Conservation (phyloP, 352 stramenopile genomes). For the Thraustochytrium striatum region DNA sequence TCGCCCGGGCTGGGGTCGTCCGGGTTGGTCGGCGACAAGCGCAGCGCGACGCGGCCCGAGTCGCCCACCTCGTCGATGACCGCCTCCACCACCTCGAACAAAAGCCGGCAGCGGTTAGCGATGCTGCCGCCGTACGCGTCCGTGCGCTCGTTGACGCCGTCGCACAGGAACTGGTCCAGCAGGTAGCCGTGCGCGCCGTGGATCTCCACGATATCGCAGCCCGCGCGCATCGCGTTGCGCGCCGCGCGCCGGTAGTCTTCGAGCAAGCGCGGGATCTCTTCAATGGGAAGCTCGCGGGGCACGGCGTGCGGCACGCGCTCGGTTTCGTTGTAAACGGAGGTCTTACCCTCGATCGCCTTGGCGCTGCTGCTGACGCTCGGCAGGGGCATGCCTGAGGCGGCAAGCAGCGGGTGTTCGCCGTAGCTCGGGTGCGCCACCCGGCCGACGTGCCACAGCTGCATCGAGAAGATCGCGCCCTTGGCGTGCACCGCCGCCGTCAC, state of each 20-base stretch:
- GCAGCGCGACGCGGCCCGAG: constrained; percentile 52
- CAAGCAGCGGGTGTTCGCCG: constrained; percentile 55
- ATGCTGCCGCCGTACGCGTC: constrained; percentile 74
- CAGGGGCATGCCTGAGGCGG: constrained; percentile 54
- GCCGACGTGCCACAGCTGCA: constrained; percentile 77
- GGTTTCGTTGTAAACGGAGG: constrained; percentile 53
- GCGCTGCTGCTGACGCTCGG: constrained; percentile 60
- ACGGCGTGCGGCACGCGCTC: constrained; percentile 58
- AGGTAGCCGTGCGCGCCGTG: constrained; percentile 83
- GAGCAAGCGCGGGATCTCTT: constrained; percentile 68
- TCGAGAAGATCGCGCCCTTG: constrained; percentile 68
- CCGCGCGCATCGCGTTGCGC: constrained; percentile 62
- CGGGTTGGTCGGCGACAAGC: constrained; percentile 33
- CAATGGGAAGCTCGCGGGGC: constrained; percentile 62
- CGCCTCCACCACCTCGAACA: constrained; percentile 70
- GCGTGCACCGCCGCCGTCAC: constrained; percentile 66
- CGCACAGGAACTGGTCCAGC: constrained; percentile 80
- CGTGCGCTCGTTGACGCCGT: constrained; percentile 68
- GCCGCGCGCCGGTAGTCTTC: constrained; percentile 65
- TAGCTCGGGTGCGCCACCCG: constrained; percentile 64
- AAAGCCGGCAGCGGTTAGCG: constrained; percentile 73
- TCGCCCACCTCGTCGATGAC: constrained; percentile 63
- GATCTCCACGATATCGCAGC: constrained; percentile 82
- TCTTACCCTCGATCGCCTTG: constrained; percentile 54
- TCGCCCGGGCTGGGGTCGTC: constrained; percentile 56